phyloP scores from a whole-genome alignment of 2,329 filamentous ascomycete species.

The Ophiocordyceps camponoti-floridani region DNA sequence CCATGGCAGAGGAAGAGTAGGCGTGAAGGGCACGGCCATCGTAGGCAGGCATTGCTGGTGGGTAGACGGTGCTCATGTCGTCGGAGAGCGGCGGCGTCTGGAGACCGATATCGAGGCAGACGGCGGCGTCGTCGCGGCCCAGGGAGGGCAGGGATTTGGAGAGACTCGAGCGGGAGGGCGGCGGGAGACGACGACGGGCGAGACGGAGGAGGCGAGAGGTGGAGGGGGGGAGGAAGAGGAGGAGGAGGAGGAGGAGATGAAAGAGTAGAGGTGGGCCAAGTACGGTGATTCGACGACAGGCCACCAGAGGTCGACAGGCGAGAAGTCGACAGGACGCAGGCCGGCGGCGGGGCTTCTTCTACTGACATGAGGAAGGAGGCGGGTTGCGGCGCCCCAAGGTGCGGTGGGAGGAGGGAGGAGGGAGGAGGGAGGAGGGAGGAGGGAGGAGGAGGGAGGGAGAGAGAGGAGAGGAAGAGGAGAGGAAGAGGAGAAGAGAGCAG shows the following conservation, averaged over 20 bases:
- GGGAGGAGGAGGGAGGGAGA: background rate
- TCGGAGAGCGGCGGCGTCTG: slow-evolving; percentile 29
- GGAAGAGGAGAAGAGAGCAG: background rate
- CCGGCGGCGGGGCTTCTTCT: slow-evolving; percentile 3
- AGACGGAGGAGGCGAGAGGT: background rate
- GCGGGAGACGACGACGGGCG: slow-evolving; percentile 2
- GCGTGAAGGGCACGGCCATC: slow-evolving; percentile 24
- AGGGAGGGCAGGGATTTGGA: slow-evolving; percentile 5
- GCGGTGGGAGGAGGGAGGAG: too few relatives aligned
- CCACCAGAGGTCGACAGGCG: slow-evolving; percentile 6
- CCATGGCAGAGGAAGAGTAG: slow-evolving; percentile 16
- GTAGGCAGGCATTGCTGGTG: slow-evolving; percentile 27
- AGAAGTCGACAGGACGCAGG: background rate
- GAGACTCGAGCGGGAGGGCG: slow-evolving; percentile 3
- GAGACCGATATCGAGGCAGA: slow-evolving; percentile 19
- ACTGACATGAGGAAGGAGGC: slow-evolving; percentile 10
- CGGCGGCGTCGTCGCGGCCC: slow-evolving; percentile 5
- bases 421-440: background rate
- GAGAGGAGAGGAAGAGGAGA: background rate
- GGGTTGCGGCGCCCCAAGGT: background rate
- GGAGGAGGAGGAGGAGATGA: slow-evolving; percentile 3
- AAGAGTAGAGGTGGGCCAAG: slow-evolving; percentile 5
- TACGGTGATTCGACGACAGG: too few relatives aligned
- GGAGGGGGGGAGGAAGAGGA: background rate
- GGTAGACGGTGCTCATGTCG: slow-evolving; percentile 35